Base-by-base conservation (phyloP, 805 yeast species). In the Zygosaccharomyces bisporus region DNA sequence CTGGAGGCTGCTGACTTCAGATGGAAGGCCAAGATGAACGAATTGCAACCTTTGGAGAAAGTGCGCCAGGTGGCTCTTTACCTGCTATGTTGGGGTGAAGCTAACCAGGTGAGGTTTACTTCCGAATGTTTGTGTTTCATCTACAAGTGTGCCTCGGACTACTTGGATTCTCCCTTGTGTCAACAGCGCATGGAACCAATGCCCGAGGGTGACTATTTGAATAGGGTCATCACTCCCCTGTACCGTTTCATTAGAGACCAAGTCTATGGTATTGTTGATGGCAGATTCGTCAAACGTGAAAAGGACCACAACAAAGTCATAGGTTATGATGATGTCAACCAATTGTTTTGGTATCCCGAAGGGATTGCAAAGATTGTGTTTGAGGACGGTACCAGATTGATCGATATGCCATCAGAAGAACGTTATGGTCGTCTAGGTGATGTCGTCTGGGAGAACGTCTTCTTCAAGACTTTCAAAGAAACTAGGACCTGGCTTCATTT, bases 341-440 rank as follows among this genome's bases (percentile, higher is more conserved):
- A 93, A 75, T 77, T 93, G 58, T 93, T 95, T 72, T 93, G 99
- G 99, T 93, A 95, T 71, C 97, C 98, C 38, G 98, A 95, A 72
- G 99, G 99, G 76, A 86, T 93, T 54, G 83, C 95, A 48, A 83
- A 93, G 70, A 90, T 93, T 58, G 78, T 83, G 40, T 79, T 91
- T 59, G 93, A 85, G 64, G 98, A 93, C 64, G 96, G 96, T 54
- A 75, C 95, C 14, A 82, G 96, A 66, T 74, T 93, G 57, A 86
- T 90, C 41, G 98, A 93, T 58, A 71, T 90, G 58, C 95, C 96
- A 29, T 78, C 81, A 46, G 87, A 81, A 59, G 96, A 93, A 70
- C 85, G 99, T 68, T 95, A 80, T 66, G 75, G 80, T 60, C 80
- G 85, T 67, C 76, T 93, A 48, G 96, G 96, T 56, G 97, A 93